Evolutionary conservation across 2,329 filamentous ascomycete genomes (phyloP), one percentile per base, ranked within the genome.

Genomic region (Fonsecaea pugnacius): DNA sequence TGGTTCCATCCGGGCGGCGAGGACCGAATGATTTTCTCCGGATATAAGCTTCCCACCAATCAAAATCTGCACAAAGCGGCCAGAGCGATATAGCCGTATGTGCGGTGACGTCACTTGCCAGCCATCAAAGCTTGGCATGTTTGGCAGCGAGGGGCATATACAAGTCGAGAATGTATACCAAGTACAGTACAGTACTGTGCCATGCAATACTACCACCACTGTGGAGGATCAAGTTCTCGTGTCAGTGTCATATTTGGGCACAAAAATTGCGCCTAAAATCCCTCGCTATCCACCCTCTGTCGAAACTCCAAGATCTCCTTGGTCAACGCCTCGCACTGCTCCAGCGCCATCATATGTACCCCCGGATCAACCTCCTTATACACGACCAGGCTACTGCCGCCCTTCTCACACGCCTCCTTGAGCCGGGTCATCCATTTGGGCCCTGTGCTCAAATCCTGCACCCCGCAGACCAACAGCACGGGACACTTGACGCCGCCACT

Each of bases 261-360:
- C 38, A n/a, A 40, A 14, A 2, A 3, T 14, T 5, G 14, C 7
- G 4, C 14, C 38, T 40, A 59, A 38, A 24, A 7, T 18, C 46
- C 24, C 30, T 51, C 18, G 2, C 46, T 8, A 35, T 60, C 58
- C 16, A 60, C 50, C 50, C 18, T 43, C 48, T 16, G n/a, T 12
- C 50, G 21, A 33, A 60, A 60, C 16, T 21, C 35, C 21, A 62
- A 40, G 12, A 62, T 62, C 40, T 62, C 60, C 30, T 18, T 30
- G 3, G 60, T 40, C 46, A 62, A 10, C 14, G 52, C 60, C 8
- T 56, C 53, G 5, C 60, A 32, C 40, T 63, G 61, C 27, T 63
- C 61, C 43, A 63, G 12, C 18, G 55, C 61, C 61, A 63, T 63
- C 61, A 63, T 63, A 33, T 63, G 61, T 46, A 58, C 55, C 7